Conservation (phyloP, 2,329 filamentous ascomycete genomes). For the Parastagonospora avenae region DNA sequence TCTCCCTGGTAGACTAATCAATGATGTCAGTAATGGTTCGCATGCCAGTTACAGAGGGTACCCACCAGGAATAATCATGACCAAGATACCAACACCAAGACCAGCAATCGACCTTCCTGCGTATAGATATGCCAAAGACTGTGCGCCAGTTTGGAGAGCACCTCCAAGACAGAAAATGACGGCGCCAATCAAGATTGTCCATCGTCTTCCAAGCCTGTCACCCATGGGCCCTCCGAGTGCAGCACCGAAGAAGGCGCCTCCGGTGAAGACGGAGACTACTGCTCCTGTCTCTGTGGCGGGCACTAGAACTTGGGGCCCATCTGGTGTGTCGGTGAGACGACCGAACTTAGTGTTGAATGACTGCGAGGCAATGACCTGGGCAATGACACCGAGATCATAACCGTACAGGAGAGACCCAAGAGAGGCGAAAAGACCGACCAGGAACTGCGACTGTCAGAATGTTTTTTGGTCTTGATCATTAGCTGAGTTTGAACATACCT, state of each 20-base stretch:
- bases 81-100: slow-evolving; percentile 65
- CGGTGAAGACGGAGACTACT: slow-evolving; percentile 79
- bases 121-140: slow-evolving; percentile 66
- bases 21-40: not conserved
- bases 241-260: slow-evolving; percentile 74
- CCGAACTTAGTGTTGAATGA: slow-evolving; percentile 51
- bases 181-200: slow-evolving; percentile 74
- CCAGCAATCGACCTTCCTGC: slow-evolving; percentile 73
- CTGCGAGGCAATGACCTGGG: slow-evolving; percentile 58
- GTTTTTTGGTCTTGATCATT: not conserved
- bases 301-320: no score
- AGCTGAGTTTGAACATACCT: slow-evolving; percentile 43
- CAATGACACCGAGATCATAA: slow-evolving; percentile 66
- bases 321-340: slow-evolving; percentile 25
- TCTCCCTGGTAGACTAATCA: slow-evolving; percentile 75
- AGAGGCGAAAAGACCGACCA: slow-evolving; percentile 64
- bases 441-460: slow-evolving; percentile 51
- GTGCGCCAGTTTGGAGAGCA: slow-evolving; percentile 72
- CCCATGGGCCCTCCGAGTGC: slow-evolving; percentile 66
- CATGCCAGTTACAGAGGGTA: not conserved
- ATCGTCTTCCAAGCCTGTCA: slow-evolving; percentile 70
- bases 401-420: slow-evolving; percentile 64
- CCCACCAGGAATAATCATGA: slow-evolving; percentile 64
- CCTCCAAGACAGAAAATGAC: slow-evolving; percentile 75
- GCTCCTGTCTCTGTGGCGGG: slow-evolving; percentile 60